phyloP scores from a whole-genome alignment of 2,329 filamentous ascomycete genomes.

The Paracorniculantispora psalliotae region DNA sequence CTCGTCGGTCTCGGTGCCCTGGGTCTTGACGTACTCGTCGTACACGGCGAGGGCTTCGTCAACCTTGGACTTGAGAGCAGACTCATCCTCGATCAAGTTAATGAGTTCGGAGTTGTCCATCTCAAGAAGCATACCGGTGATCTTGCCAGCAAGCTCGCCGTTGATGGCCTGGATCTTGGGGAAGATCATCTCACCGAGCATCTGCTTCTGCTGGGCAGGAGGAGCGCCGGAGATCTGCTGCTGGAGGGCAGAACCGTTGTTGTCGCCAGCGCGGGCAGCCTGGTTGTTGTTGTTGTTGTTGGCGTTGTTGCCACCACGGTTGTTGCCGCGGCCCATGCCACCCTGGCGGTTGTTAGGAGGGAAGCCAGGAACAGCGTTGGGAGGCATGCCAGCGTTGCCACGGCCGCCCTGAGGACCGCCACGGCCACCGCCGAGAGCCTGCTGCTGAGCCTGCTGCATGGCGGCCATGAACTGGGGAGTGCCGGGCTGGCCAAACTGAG shows the following conservation, averaged over 20 bases:
- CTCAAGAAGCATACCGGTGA: constrained; percentile 98
- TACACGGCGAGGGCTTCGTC: constrained; percentile 96
- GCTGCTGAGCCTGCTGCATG: constrained; percentile 71
- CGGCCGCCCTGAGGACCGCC: constrained; percentile 63
- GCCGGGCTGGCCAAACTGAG: constrained; percentile 73
- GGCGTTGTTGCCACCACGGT: constrained; percentile 40
- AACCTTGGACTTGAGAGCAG: constrained; percentile 88
- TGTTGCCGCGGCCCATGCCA: constrained; percentile 42
- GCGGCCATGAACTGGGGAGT: constrained; percentile 77
- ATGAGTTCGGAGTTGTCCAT: constrained; percentile 97
- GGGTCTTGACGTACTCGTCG: constrained; percentile 90
- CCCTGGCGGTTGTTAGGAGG: constrained; percentile 52
- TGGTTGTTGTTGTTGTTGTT: constrained; percentile 40
- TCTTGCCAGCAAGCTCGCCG: constrained; percentile 95
- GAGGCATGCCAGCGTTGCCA: constrained; percentile 52
- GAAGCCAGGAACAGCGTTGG: constrained; percentile 51
- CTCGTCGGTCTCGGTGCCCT: constrained; percentile 45
- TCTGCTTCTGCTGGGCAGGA: constrained; percentile 90
- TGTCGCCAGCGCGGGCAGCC: constrained; percentile 34
- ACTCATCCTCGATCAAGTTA: constrained; percentile 86
- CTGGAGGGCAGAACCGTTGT: constrained; percentile 41
- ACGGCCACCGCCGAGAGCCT: constrained; percentile 55
- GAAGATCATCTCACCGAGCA: constrained; percentile 95
- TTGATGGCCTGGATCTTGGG: constrained; percentile 96
- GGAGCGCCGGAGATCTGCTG: constrained; percentile 51